Conservation (phyloP, 176 grass and related monocot species). For the Luzula sylvatica region DNA sequence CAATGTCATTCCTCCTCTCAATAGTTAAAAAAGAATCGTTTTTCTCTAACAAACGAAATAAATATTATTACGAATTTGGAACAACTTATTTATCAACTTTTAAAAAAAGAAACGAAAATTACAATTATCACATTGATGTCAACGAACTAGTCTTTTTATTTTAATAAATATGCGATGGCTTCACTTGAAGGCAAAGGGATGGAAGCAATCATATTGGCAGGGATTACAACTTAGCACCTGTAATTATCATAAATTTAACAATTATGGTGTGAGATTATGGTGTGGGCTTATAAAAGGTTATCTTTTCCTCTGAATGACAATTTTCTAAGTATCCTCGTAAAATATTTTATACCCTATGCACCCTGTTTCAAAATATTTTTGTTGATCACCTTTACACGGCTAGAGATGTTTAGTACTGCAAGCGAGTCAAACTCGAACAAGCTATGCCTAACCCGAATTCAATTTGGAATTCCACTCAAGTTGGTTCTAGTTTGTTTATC, state of each 20-base stretch:
- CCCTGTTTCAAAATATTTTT: no score
- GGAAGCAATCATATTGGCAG: slow-evolving; percentile 13
- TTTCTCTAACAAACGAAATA: neutral
- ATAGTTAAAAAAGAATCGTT: no score
- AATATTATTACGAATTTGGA: neutral
- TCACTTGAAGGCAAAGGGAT: slow-evolving; percentile 17
- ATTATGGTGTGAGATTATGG: slow-evolving; percentile 19
- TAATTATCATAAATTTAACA: slow-evolving; percentile 3
- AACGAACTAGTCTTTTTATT: neutral
- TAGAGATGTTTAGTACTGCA: no score
- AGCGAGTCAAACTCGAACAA: no score
- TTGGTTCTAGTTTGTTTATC: no score
- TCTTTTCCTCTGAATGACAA: neutral
- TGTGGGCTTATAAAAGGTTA: slow-evolving; percentile 11
- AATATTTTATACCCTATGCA: no score
- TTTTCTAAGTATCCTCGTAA: no score
- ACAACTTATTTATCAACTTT: neutral
- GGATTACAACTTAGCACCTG: slow-evolving; percentile 22
- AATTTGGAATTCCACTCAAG: no score
- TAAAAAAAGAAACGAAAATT: neutral
- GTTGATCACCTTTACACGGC: no score
- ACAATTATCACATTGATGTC: neutral
- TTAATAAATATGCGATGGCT: slow-evolving; percentile 2
- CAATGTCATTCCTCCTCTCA: no score
- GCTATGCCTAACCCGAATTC: no score